Evolutionary conservation across 371 early-diverging fungal genomes (phyloP), one percentile per base, ranked within the genome.

Genomic region (Chytridium lagenaria): DNA sequence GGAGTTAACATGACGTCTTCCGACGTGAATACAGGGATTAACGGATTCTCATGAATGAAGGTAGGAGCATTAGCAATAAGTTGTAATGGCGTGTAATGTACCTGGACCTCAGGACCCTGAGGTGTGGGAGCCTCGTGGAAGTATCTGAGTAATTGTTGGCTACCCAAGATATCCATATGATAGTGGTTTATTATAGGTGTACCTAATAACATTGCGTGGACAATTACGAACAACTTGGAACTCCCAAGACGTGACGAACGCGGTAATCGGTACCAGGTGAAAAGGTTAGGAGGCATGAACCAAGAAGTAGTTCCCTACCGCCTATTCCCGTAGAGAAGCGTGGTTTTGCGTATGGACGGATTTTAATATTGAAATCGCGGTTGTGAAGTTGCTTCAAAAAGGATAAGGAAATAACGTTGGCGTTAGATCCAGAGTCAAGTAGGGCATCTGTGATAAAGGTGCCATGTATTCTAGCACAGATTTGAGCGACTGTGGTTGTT

Each of bases 201-300:
- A 22, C 66, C 66, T n/a, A 66, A 66, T 66, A n/a, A 66, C 28
- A 44, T 37, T n/a, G 3, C 66, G 66, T 10, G 66, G 66, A 28
- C 66, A 66, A 10, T 15, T 38, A 7, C 15, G 44, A 2, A 30
- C 16, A n/a, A 66, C 44, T 10, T 23, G 1, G 28, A 66, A 66
- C 5, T 5, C 16, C 7, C 3, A 19, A 10, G 39, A n/a, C 22
- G 15, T 44, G 38, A n/a, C 44, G 10, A n/a, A 16, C 44, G 22
- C 40, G 5, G 66, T 38, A 37, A 44, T 66, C 66, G 38, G 44
- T 15, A 26, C 66, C 66, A 23, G 49, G 66, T 38, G 44, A 40
- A 12, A 66, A 23, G 26, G 39, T 2, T 2, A 66, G 44, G 66
- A n/a, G 19, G 28, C 38, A 38, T 15, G 7, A 22, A 15, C 66